These are phyloP conservation scores for Boletus rubroflammeus DNA, from an alignment of 768 basidiomycete genomes.

Conservation along the genomic window DNA sequence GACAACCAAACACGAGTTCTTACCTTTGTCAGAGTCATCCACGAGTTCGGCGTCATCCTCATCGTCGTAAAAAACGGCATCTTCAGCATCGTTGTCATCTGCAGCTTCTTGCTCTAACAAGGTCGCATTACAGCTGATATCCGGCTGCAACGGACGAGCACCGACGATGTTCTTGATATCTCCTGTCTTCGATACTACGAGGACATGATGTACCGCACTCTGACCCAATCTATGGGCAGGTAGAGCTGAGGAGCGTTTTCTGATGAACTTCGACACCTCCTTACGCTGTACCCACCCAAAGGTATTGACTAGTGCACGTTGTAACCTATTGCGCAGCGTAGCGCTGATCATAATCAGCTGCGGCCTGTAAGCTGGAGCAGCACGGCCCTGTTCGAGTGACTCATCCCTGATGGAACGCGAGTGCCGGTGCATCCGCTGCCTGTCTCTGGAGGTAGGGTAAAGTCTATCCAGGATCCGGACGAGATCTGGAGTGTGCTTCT, in stretches of 20 bases:
- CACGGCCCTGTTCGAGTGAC: slow-evolving; percentile 6
- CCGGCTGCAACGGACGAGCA: slow-evolving; percentile 28
- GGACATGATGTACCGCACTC: slow-evolving; percentile 48
- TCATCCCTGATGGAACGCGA: slow-evolving; percentile 1
- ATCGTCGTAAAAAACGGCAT: slow-evolving; percentile 24
- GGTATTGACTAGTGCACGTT: slow-evolving; percentile 41
- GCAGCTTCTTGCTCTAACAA: not conserved
- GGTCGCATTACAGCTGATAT: not conserved
- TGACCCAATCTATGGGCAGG: slow-evolving; percentile 27
- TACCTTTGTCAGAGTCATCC: slow-evolving; percentile 23
- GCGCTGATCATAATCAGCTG: slow-evolving; percentile 72
- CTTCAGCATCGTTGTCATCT: slow-evolving; percentile 4
- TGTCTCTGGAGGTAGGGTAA: slow-evolving; percentile 37
- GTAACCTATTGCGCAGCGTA: slow-evolving; percentile 52
- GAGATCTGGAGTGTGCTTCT: slow-evolving; percentile 56
- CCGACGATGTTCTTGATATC: slow-evolving; percentile 52
- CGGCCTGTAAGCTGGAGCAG: slow-evolving; percentile 32
- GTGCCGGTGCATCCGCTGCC: not conserved
- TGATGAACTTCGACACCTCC: slow-evolving; percentile 32
- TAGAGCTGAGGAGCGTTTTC: slow-evolving; percentile 22
- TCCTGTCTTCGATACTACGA: slow-evolving; percentile 56
- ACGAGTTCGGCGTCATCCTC: slow-evolving; percentile 19
- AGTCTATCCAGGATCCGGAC: slow-evolving; percentile 57
- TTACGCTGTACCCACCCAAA: slow-evolving; percentile 56
- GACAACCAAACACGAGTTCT: not conserved